Evolutionary conservation across 345 rosid species (phyloP), one percentile per base, ranked within the genome.

Genomic region (Anacardium occidentale): DNA sequence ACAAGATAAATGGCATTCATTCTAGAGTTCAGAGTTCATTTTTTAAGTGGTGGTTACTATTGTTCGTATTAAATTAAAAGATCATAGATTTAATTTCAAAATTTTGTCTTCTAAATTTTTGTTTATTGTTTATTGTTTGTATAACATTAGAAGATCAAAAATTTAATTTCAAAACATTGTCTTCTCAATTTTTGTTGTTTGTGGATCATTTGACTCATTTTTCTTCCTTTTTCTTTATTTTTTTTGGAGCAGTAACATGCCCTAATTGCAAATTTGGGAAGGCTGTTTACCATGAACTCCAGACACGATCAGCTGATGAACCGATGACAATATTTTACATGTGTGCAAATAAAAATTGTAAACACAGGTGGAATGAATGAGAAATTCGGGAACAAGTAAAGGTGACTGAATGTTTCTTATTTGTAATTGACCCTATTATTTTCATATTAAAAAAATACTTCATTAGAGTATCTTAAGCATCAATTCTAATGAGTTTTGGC

Each of bases 261-360:
- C 88, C 91, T 5, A 76, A 62, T 71, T 86, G 91, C 71, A 75
- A 79, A 76, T 68, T 71, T 74, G 94, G 91, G 24, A 83, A 78
- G 70, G 91, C 90, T 15, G 70, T 76, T 44, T 89, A 70, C 78
- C 84, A 82, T 53, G 84, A 89, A 77, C 72, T 85, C 18, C 91
- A 85, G 78, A 87, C 83, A n/a, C 84, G 89, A 24, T 89, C 89
- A 34, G 93, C 91, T 50, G 91, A 89, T 74, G 89, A 87, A 71
- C 91, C 93, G 0, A 88, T 86, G 40, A 85, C 89, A 17, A 81
- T 88, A 24, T 85, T 89, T 78, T 89, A 83, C 81, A 78, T 76
- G 69, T 89, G 93, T 83, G 66, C 87, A 77, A 84, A 84, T 25
- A 85, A 82, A 52, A 78, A 73, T 32, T 87, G 94, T 62, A 71